phyloP scores from a whole-genome alignment of 306 rosid species.

The Corylus avellana region DNA sequence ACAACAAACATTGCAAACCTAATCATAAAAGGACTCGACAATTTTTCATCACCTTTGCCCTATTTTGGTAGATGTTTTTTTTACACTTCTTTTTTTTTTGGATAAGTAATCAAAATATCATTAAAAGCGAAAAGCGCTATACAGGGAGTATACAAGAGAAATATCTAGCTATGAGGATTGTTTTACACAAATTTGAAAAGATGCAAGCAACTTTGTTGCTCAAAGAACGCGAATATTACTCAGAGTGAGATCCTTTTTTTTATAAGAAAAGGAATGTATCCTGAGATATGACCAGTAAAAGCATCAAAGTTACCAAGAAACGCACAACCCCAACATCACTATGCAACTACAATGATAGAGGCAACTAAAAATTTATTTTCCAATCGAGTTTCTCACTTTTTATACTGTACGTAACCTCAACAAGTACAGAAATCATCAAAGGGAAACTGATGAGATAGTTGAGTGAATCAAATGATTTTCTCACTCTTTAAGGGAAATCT shows the following conservation, averaged over 20 bases:
- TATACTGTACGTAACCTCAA: not conserved
- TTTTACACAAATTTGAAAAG: not conserved
- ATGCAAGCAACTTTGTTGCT: not conserved
- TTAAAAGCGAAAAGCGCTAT: too few species aligned
- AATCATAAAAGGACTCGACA: not conserved
- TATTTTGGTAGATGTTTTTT: not conserved
- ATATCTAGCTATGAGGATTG: too few species aligned
- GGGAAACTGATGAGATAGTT: conserved; percentile 15
- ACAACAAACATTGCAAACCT: not conserved
- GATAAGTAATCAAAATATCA: too few species aligned
- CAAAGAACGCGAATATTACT: not conserved
- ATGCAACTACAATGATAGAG: conserved; percentile 16
- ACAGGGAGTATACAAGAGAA: too few species aligned
- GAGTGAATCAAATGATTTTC: conserved; percentile 9
- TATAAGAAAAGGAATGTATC: not conserved
- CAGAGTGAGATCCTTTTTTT: not conserved
- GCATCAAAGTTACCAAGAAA: not conserved
- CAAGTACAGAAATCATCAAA: conserved; percentile 8
- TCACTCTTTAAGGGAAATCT: not conserved
- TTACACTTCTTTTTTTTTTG: too few species aligned
- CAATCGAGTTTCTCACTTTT: not conserved
- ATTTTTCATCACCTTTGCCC: not conserved
- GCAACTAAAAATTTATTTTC: conserved; percentile 8
- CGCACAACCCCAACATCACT: not conserved
- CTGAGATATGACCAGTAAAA: not conserved